Evolutionary conservation across 352 stramenopile genomes (phyloP).

Genomic region (Pythium aphanidermatum): DNA sequence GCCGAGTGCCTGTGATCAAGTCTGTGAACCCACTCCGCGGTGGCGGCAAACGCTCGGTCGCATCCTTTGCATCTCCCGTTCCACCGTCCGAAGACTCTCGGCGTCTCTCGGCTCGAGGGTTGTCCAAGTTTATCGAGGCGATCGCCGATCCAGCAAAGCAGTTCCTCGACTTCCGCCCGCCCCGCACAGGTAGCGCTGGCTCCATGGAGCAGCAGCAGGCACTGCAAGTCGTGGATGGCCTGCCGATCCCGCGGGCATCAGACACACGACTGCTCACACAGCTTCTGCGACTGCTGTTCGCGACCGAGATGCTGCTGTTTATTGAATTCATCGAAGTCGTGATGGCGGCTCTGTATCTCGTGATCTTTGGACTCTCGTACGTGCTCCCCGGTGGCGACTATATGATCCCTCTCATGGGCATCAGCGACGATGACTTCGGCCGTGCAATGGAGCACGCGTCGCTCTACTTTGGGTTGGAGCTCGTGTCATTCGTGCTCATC

Average conservation of each 20-base stretch:
- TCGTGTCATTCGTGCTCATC: not conserved
- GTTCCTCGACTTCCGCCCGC: slow-evolving; percentile 10
- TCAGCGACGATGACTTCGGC: not conserved
- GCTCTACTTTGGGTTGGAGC: slow-evolving; percentile 2
- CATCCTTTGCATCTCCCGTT: not conserved
- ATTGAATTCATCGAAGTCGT: slow-evolving; percentile 22
- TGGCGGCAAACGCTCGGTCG: slow-evolving; percentile 6
- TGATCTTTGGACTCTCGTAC: not conserved
- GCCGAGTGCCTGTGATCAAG: too few species aligned
- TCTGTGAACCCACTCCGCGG: not conserved
- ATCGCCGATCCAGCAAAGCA: not conserved
- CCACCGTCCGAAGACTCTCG: too few species aligned
- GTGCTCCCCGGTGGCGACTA: not conserved
- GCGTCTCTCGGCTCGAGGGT: not conserved
- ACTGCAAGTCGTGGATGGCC: not conserved
- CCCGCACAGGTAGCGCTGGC: too few species aligned
- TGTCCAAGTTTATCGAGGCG: not conserved
- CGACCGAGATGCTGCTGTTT: slow-evolving; percentile 18
- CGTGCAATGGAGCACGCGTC: not conserved
- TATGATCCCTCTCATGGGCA: slow-evolving; percentile 1
- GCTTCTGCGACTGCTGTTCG: slow-evolving; percentile 7
- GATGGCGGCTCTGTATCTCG: slow-evolving; percentile 6
- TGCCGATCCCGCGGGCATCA: not conserved
- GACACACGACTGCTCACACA: slow-evolving; percentile 4
- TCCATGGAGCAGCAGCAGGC: not conserved